phyloP scores from a whole-genome alignment of 2,329 filamentous ascomycete species.

The Botrytis squamosa region DNA sequence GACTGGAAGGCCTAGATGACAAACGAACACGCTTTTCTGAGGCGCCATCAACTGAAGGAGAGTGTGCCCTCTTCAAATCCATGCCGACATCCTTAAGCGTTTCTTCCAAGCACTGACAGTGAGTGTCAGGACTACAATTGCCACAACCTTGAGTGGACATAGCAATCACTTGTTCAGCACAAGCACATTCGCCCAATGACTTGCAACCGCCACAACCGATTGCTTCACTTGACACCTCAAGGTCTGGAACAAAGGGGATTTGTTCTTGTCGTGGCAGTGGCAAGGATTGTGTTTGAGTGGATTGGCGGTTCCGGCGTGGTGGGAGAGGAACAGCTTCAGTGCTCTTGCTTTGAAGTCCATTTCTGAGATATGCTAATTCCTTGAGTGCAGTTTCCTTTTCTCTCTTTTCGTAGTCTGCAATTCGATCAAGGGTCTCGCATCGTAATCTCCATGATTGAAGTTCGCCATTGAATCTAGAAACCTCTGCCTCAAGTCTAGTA shows the following conservation, averaged over 20 bases:
- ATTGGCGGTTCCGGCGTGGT: constrained; percentile 35
- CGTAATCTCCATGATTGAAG: constrained; percentile 39
- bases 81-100: constrained; percentile 30
- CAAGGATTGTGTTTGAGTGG: constrained; percentile 15
- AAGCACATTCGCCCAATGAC: constrained; percentile 54
- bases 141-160: constrained; percentile 59
- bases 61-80: constrained; percentile 38
- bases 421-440: constrained; percentile 39
- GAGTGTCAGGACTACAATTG: constrained; percentile 60
- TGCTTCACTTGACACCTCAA: constrained; percentile 11
- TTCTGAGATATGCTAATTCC: constrained; percentile 42
- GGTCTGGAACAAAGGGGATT: constrained; percentile 29
- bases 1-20: constrained; percentile 46
- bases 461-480: constrained; percentile 57
- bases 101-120: constrained; percentile 61
- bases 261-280: constrained; percentile 28
- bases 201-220: constrained; percentile 57
- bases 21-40: constrained; percentile 57
- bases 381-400: constrained; percentile 46
- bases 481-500: constrained; percentile 59
- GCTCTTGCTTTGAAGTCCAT: constrained; percentile 36
- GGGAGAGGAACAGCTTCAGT: constrained; percentile 45
- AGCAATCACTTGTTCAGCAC: constrained; percentile 58
- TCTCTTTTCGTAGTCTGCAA: constrained; percentile 41
- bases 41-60: constrained; percentile 29